Conservation (phyloP, 1,139 yeast genomes). For the Blastobotrys arbuscula region DNA sequence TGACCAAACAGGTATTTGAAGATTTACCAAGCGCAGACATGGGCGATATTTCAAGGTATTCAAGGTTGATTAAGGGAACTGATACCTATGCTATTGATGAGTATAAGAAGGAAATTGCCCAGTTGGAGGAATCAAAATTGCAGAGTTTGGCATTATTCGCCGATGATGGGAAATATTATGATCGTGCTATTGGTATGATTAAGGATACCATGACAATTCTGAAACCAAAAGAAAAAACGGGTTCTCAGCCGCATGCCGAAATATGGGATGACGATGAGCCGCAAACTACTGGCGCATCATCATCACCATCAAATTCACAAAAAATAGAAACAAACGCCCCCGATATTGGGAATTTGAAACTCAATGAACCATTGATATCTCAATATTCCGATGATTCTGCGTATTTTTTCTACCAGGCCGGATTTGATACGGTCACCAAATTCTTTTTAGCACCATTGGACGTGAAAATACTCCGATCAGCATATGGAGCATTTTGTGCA, state of each 20-base stretch:
- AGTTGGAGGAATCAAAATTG: slow-evolving; percentile 44
- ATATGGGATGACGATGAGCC: background rate
- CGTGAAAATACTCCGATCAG: slow-evolving; percentile 59
- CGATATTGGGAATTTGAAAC: background rate
- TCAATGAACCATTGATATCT: background rate
- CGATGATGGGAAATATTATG: slow-evolving; percentile 54
- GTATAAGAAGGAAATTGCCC: slow-evolving; percentile 51
- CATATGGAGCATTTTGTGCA: slow-evolving; percentile 55
- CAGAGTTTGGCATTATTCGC: slow-evolving; percentile 54
- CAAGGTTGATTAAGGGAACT: slow-evolving; percentile 65
- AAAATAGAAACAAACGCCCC: background rate
- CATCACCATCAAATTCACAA: no score
- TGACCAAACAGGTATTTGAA: slow-evolving; percentile 12
- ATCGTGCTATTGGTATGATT: slow-evolving; percentile 53
- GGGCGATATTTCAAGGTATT: slow-evolving; percentile 31
- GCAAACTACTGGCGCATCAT: background rate
- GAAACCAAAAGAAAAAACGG: no score
- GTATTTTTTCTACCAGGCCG: slow-evolving; percentile 65
- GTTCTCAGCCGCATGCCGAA: no score
- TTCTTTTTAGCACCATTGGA: slow-evolving; percentile 76
- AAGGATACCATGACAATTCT: slow-evolving; percentile 28
- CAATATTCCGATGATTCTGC: slow-evolving; percentile 37
- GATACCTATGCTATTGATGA: slow-evolving; percentile 46
- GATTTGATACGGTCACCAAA: slow-evolving; percentile 58
- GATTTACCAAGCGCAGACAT: slow-evolving; percentile 16